Evolutionary conservation across 2,329 filamentous ascomycete species (phyloP), one percentile per base, ranked within the genome.

Genomic region (Eutypa lata): DNA sequence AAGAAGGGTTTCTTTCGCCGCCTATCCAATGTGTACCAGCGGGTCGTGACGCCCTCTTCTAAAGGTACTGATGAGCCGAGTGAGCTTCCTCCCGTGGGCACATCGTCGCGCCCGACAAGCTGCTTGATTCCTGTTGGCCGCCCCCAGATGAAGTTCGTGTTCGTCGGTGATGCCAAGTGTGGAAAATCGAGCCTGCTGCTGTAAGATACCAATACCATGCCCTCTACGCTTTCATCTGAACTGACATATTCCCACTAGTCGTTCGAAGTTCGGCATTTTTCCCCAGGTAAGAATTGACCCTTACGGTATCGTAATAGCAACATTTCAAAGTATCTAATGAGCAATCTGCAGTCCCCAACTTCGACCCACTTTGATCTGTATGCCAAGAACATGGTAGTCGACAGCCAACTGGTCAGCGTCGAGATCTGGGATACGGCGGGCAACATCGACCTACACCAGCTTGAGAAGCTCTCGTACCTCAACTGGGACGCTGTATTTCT

Each of bases 401-500:
- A 66, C 21, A 59, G 46, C n/a, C 54, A 61, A 18, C 53, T 59
- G 3, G 50, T 62, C n/a, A 61, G 68, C 16, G 50, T 68, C 24
- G 67, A 69, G 47, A 47, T 69, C 14, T 68, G 65, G 67, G 67
- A 69, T 28, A 68, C 62, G 1, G 59, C 61, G 2, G 67, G 67
- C 18, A 54, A 63, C 21, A 28, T 63, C 35, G 28, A 53, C 7
- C 40, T 63, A 33, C 59, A 68, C 48, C 66, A 68, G 38, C 64
- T 69, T 7, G 37, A 53, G 16, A 54, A 59, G 2, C 59, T 68
- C 13, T 64, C 57, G 22, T 69, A 69, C 49, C 53, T 68, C 1
- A 51, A 51, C 5, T 69, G 65, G 65, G 68, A 74, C 24, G 71
- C 66, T 2, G 65, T 70, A 4, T 65, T 74, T 49, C 64, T 74